Percentiles rank a stretch among this genome's conserved stretches.
phyloP scores from a whole-genome alignment of 2,329 filamentous ascomycete genomes.

The Trichoderma cornu-damae region DNA sequence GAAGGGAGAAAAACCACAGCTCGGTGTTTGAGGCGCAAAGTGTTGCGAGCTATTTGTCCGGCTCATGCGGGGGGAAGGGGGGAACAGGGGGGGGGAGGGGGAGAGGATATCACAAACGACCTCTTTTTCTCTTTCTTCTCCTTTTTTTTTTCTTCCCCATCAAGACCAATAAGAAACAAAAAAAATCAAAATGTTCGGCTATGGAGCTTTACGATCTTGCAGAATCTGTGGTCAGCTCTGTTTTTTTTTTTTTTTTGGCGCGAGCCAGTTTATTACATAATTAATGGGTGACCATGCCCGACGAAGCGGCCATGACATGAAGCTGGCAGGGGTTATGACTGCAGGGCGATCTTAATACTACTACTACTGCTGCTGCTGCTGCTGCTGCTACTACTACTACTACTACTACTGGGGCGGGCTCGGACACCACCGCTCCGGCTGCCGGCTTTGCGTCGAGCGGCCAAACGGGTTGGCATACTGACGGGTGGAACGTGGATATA shows the following conservation, averaged over 20 bases:
- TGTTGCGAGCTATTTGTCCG: not conserved
- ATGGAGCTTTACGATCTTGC: not conserved
- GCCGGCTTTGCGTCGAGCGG: not conserved
- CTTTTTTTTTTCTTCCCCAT: no score
- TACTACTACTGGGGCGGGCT: not conserved
- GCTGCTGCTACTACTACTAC: no score
- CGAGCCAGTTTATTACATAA: slow-evolving; percentile 11
- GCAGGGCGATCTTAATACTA: not conserved
- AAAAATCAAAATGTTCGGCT: slow-evolving; percentile 9
- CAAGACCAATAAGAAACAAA: not conserved
- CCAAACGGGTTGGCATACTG: not conserved
- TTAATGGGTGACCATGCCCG: slow-evolving; percentile 15
- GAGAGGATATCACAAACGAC: slow-evolving; percentile 5
- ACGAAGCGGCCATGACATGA: not conserved
- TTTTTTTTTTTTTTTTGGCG: no score
- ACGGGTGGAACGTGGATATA: not conserved
- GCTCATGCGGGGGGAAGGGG: no score
- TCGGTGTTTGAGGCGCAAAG: slow-evolving; percentile 23
- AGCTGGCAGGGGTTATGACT: not conserved
- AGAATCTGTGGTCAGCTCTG: slow-evolving; percentile 6
- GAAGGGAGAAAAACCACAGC: slow-evolving; percentile 14
- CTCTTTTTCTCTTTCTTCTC: not conserved
- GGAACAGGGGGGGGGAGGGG: no score
- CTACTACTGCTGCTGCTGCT: no score
- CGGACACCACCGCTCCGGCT: not conserved